phyloP scores from a whole-genome alignment of 208 protist species.

The Crithidia expoeki region DNA sequence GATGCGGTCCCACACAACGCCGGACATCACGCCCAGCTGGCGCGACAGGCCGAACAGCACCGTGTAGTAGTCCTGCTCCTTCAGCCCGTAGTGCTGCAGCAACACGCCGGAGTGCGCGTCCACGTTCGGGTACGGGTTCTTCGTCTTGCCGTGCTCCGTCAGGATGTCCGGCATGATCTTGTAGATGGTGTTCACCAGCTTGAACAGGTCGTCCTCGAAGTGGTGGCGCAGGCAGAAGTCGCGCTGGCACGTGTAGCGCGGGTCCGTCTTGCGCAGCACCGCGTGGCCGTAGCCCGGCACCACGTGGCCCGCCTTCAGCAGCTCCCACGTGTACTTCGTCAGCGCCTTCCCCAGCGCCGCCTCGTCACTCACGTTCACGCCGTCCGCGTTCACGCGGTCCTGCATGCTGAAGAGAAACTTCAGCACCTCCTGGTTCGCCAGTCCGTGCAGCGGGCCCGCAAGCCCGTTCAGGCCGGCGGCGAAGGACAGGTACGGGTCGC shows the following conservation, averaged over 20 bases:
- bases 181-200: constrained; percentile 94
- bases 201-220: constrained; percentile 96
- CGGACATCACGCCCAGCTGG: constrained; percentile 94
- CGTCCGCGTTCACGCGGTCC: constrained; percentile 57
- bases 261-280: constrained; percentile 98
- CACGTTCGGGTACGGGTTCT: constrained; percentile 98
- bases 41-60: constrained; percentile 98
- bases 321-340: constrained; percentile 90
- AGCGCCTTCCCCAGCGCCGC: constrained; percentile 74
- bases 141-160: constrained; percentile 98
- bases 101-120: constrained; percentile 96
- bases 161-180: constrained; percentile 95
- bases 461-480: constrained; percentile 95
- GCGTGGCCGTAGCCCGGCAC: constrained; percentile 98
- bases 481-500: constrained; percentile 97
- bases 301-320: constrained; percentile 90
- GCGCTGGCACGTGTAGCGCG: constrained; percentile 97
- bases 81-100: constrained; percentile 97
- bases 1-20: constrained; percentile 95
- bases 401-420: constrained; percentile 74
- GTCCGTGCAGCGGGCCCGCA: constrained; percentile 97
- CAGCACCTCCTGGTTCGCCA: constrained; percentile 98
- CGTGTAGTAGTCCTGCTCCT: constrained; percentile 96
- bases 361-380: constrained; percentile 51
- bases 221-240: constrained; percentile 97